These are phyloP conservation scores for Buxus sempervirens DNA, from an alignment of 164 flowering plant genomes.

Conservation along the genomic window DNA sequence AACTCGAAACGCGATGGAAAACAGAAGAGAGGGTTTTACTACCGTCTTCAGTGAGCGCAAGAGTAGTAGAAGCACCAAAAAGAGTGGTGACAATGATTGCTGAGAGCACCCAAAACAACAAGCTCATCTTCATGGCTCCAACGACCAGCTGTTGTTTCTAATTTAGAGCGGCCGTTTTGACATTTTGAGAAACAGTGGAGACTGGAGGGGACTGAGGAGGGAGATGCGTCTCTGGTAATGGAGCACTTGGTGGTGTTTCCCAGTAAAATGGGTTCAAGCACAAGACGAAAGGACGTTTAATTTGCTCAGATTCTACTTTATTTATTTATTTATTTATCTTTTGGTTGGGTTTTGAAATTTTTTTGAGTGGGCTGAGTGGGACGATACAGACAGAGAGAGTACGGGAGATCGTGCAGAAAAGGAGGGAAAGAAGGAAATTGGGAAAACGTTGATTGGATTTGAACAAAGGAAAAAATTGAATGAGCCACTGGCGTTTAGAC, in stretches of 20 bases:
- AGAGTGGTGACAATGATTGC: conserved; percentile 20
- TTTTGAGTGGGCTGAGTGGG: too few relatives aligned
- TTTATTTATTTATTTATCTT: too few relatives aligned
- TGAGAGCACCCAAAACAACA: conserved; percentile 25
- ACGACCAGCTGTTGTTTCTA: neutral
- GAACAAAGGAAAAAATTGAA: too few relatives aligned
- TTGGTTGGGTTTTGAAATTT: too few relatives aligned
- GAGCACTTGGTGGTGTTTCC: neutral
- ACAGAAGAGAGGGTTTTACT: conserved; percentile 7
- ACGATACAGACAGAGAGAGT: too few relatives aligned
- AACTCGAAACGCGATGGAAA: neutral
- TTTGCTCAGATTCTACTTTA: too few relatives aligned
- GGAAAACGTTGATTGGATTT: too few relatives aligned
- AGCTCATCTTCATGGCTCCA: conserved; percentile 19
- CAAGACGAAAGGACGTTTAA: neutral
- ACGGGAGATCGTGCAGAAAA: conserved; percentile 21
- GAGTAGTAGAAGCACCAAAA: conserved; percentile 31
- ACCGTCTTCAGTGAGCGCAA: conserved; percentile 80
- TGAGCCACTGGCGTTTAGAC: too few relatives aligned
- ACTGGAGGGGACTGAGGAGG: neutral
- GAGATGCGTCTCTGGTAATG: neutral
- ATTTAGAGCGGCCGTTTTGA: neutral
- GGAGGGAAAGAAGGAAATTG: too few relatives aligned
- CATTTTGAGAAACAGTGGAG: neutral
- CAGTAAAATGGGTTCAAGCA: neutral